These are phyloP conservation scores for Rachicladosporium sp. DNA, from an alignment of 2,329 filamentous ascomycete genomes.

Conservation along the genomic window DNA sequence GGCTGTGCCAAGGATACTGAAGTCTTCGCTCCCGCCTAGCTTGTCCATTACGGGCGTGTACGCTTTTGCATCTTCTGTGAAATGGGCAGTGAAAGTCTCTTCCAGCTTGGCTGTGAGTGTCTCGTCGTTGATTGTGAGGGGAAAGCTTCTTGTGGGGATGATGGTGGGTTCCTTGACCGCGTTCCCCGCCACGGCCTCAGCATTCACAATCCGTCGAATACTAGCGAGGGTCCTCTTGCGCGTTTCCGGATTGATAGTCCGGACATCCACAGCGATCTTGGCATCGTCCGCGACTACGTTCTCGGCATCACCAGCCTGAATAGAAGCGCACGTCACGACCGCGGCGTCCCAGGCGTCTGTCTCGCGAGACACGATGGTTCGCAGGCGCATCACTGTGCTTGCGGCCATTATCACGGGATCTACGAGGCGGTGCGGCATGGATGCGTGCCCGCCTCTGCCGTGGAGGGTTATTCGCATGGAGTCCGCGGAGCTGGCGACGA, in stretches of 20 bases:
- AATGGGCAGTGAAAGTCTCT: constrained; percentile 35
- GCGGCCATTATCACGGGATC: constrained; percentile 49
- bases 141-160: constrained; percentile 30
- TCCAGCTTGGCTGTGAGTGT: constrained; percentile 31
- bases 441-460: constrained; percentile 47
- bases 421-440: constrained; percentile 42
- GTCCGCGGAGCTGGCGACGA: constrained; percentile 32
- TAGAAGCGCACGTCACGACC: constrained; percentile 46
- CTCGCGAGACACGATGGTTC: constrained; percentile 43
- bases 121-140: constrained; percentile 42
- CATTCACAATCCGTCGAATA: constrained; percentile 42
- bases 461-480: constrained; percentile 37
- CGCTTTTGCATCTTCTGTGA: constrained; percentile 22
- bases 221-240: constrained; percentile 35
- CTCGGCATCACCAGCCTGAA: constrained; percentile 47
- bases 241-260: constrained; percentile 34
- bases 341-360: constrained; percentile 39
- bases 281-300: constrained; percentile 48
- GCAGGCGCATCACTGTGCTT: constrained; percentile 44
- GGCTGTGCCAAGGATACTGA: constrained; percentile 41
- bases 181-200: constrained; percentile 41
- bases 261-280: constrained; percentile 43
- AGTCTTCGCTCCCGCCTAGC: constrained; percentile 44
- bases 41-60: constrained; percentile 31
- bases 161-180: constrained; percentile 34